Conservation (phyloP, 2,329 filamentous ascomycete species). For the Fusarium sp. region DNA sequence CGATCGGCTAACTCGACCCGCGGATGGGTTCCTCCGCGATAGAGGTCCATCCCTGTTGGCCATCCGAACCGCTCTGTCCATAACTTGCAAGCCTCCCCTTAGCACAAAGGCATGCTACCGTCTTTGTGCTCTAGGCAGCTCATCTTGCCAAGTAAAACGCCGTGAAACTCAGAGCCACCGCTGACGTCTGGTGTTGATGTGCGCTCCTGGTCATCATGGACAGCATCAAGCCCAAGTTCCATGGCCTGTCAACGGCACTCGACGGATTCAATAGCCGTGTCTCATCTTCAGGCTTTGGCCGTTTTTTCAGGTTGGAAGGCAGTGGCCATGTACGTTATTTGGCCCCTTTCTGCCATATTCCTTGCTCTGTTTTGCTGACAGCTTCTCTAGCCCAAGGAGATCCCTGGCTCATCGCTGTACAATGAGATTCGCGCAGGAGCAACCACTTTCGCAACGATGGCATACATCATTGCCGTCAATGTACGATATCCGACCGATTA, state of each 20-base stretch:
- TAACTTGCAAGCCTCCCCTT: background rate
- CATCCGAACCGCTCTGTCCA: background rate
- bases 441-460: slow-evolving; percentile 58
- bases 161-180: background rate
- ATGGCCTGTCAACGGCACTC: background rate
- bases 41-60: background rate
- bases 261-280: slow-evolving; percentile 12
- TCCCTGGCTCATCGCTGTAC: slow-evolving; percentile 68
- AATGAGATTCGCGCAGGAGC: slow-evolving; percentile 72
- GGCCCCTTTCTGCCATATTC: background rate
- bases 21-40: background rate
- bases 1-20: background rate
- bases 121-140: background rate
- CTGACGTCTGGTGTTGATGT: background rate
- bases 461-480: slow-evolving; percentile 44
- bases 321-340: slow-evolving; percentile 27
- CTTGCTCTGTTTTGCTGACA: background rate
- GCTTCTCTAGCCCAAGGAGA: slow-evolving; percentile 53
- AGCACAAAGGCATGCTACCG: background rate
- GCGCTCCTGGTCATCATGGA: slow-evolving; percentile 14
- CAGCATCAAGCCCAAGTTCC: background rate
- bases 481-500: slow-evolving; percentile 1
- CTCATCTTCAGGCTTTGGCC: slow-evolving; percentile 23
- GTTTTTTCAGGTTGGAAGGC: slow-evolving; percentile 29
- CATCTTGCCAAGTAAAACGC: background rate